Conservation (phyloP, 2,329 filamentous ascomycete genomes). For the Pezicula rhizophila region DNA sequence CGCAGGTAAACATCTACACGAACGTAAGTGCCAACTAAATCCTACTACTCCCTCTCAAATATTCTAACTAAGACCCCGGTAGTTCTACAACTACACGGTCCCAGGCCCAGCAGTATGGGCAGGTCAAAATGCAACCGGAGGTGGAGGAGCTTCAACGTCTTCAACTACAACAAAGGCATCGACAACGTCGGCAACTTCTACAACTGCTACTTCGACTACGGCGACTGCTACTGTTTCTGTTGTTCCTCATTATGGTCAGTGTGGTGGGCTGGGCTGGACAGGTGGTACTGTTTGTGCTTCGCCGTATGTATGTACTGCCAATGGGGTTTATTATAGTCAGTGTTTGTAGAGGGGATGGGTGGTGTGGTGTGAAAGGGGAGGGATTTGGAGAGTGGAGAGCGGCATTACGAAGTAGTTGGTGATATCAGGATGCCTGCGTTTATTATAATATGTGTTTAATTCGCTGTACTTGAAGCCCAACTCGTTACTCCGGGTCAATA, state of each 20-base stretch:
- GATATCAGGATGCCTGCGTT: no score
- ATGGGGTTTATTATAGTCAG: constrained; percentile 8
- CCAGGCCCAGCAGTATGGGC: constrained; percentile 6
- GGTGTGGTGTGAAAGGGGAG: background rate
- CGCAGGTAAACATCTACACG: constrained; percentile 4
- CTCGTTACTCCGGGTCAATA: no score
- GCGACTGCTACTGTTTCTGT: background rate
- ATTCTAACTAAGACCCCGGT: background rate
- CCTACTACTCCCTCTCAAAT: background rate
- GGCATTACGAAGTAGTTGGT: background rate
- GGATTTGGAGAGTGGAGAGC: background rate
- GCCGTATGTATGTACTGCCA: constrained; percentile 4
- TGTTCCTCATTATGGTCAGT: background rate
- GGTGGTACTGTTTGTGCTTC: constrained; percentile 8
- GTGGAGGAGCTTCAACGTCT: background rate
- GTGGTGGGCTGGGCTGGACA: constrained; percentile 10
- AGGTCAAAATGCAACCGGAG: background rate
- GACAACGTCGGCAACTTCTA: background rate
- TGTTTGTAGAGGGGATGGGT: background rate
- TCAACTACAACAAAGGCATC: background rate
- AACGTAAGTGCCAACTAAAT: background rate
- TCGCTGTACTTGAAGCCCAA: no score
- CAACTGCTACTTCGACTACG: background rate
- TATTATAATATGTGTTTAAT: no score
- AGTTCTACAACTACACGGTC: constrained; percentile 12